Evolutionary conservation across 352 stramenopile species (phyloP).

Genomic region (Aphanomyces invadans): DNA sequence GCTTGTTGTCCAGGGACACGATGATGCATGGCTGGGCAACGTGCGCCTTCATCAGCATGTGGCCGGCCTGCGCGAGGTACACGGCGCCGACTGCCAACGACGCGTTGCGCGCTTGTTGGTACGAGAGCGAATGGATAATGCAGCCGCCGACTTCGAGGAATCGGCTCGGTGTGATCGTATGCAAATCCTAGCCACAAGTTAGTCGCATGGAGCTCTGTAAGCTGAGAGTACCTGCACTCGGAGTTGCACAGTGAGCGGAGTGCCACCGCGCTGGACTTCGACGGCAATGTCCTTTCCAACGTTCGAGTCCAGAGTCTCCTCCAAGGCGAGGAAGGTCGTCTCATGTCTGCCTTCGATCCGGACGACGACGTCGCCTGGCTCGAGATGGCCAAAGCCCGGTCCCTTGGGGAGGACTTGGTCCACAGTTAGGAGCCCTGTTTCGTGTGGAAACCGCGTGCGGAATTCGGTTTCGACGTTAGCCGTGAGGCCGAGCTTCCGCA

Average conservation of each 20-base stretch:
- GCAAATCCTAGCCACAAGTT: conserved; percentile 40
- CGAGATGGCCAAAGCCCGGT: conserved; percentile 59
- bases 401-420: conserved; percentile 80
- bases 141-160: conserved; percentile 81
- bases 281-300: conserved; percentile 59
- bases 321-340: conserved; percentile 79
- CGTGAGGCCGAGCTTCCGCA: conserved; percentile 64
- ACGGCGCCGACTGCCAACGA: conserved; percentile 67
- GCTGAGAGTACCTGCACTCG: conserved; percentile 29
- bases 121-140: conserved; percentile 84
- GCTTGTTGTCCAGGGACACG: conserved; percentile 63
- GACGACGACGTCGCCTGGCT: conserved; percentile 83
- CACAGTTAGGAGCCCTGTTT: conserved; percentile 87
- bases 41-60: conserved; percentile 88
- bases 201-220: neutral
- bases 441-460: conserved; percentile 56
- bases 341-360: conserved; percentile 61
- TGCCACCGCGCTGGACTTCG: conserved; percentile 66
- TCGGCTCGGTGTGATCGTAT: conserved; percentile 71
- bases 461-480: conserved; percentile 61
- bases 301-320: conserved; percentile 64
- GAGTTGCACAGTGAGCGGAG: conserved; percentile 40
- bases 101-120: conserved; percentile 80
- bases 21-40: conserved; percentile 83
- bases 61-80: conserved; percentile 79